Evolutionary conservation across 768 basidiomycete genomes (phyloP), one percentile per base, ranked within the genome.

Genomic region (Piloderma croceum): DNA sequence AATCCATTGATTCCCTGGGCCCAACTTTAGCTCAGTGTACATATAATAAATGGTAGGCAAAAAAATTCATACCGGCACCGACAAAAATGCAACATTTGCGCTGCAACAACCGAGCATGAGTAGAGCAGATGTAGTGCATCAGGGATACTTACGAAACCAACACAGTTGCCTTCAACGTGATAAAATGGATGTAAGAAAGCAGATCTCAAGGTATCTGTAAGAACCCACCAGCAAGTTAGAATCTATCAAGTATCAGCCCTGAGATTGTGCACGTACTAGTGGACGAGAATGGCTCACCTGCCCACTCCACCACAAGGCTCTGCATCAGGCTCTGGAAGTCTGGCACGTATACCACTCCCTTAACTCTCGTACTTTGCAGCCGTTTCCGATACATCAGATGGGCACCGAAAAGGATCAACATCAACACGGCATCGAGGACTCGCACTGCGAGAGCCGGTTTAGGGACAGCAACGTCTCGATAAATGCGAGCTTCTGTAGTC

Each of bases 301-400:
- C 49, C 53, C 56, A 59, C 37, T 58, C 57, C 0, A 35, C 39
- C 39, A 59, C 29, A 31, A 59, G 43, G 6, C 44, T 48, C 19
- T 41, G 38, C 38, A 59, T 43, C 32, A 57, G 27, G 17, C 43
- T 31, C 22, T 38, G 40, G 17, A 56, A 56, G 4, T 46, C 47
- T n/a, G 47, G 29, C 3, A 51, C 25, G 24, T 53, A 38, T 4
- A 55, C 37, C 6, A 15, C 22, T 6, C 50, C 47, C 24, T 46
- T 41, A 4, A 48, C 39, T 24, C 49, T 24, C 25, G 52, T 46
- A 11, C 33, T 27, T 38, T 47, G 43, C 11, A 58, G 42, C 10
- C 56, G 45, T 12, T 34, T 31, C 5, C 53, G 51, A 36, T 58
- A 58, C 27, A 39, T 53, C 31, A 21, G 27, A 11, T 57, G 51